Evolutionary conservation across 208 protist species (phyloP), one percentile per base, ranked within the genome.

Genomic region (Crithidia thermophila): DNA sequence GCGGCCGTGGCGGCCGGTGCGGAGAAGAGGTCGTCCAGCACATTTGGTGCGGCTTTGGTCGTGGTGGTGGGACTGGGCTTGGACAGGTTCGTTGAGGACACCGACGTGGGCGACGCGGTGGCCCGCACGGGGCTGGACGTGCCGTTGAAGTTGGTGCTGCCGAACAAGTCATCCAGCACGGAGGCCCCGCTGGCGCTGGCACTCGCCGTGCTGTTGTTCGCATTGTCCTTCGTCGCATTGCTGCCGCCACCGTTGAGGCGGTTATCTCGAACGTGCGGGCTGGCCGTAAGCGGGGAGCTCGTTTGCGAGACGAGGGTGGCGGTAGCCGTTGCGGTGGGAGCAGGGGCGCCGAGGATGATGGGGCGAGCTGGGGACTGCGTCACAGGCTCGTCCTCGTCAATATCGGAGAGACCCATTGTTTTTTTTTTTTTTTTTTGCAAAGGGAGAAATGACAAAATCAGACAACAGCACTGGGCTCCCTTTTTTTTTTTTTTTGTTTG

Each of bases 321-420:
- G 23, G 62, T 40, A 0, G 60, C 30, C 30, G 49, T 25, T 7
- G 59, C 46, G 36, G 47, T 49, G 20, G 58, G 34, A 6, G 34
- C 50, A 4, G 49, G 9, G 1, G 36, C 37, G 11, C 34, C 50
- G 1, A 51, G 75, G 42, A 56, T 21, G 39, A 61, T 37, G n/a
- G 37, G 40, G 18, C 51, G 51, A 2, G 21, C 45, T 14, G 61
- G 51, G 30, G 40, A 60, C 39, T 63, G 39, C n/a, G 65, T 67
- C 46, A 56, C 58, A 33, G 56, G 57, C 33, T 90, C 85, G 49
- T 83, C 85, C 62, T 91, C 85, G 45, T 93, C 87, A 59, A 95
- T 90, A 61, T 96, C 88, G 7, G 83, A 87, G 31, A 95, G 77
- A 21, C 87, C 81, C 85, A 95, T 93, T 31, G 25, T 33, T 60